Base-by-base conservation (phyloP, 2,329 filamentous ascomycete species). In the Apiospora saccharicola region DNA sequence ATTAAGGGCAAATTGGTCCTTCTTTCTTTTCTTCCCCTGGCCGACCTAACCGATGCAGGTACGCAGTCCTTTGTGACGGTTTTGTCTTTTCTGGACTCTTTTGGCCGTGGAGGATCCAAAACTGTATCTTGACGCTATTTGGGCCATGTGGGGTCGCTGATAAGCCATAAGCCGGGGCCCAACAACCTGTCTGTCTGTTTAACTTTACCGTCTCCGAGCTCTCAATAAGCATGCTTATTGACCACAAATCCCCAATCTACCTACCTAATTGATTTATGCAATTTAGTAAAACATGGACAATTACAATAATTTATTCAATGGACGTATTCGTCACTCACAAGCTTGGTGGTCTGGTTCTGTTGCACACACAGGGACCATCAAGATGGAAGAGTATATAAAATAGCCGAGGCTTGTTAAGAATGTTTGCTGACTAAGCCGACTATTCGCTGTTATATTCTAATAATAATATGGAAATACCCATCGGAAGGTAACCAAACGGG, bases 51-150 rank as follows among this genome's bases (percentile, higher is more conserved):
- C 16, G 37, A 41, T 41, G 37, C 37, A n/a, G 53, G 26, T 10
- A 41, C n/a, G 57, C 22, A 41, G 30, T 61, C 3, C 53, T 37
- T 61, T 10, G 3, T 12, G 57, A 4, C 34, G n/a, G 34, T 64
- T 8, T 37, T 41, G 37, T 41, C 30, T 22, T 8, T 37, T 41
- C 37, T 41, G 8, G 2, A 22, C 46, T 22, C 30, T 34, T 61
- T 37, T 41, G 30, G 30, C 41, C 22, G 34, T 64, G 37, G 57
- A 64, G 13, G 34, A 64, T 64, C 30, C 2, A 41, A 64, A 64
- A 64, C 57, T 64, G 57, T 64, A 64, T n/a, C 34, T 64, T 64
- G 57, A 64, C 57, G 57, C 57, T 64, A 64, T 64, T 41, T 19
- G 7, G 34, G 57, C 57, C 34, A 64, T 24, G 57, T 64, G 57